Base-by-base conservation (phyloP, 306 rosid genomes). In the Cyamopsis tetragonoloba region DNA sequence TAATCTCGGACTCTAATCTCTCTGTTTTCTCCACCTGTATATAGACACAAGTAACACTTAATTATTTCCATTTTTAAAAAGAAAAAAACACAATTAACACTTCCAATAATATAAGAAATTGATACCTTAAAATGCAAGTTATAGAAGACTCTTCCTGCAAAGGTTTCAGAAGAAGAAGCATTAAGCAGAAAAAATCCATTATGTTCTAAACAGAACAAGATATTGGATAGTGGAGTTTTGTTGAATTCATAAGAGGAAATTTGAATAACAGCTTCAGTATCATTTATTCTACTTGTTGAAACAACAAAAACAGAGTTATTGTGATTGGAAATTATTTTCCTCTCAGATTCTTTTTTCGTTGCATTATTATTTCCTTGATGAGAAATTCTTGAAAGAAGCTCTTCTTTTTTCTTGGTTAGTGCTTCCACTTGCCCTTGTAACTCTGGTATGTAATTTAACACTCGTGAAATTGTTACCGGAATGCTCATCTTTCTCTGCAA, bases 401-500 rank as follows among this genome's bases (percentile, higher is more conserved):
- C 89, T 41, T 79, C 87, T 71, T 80, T 83, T 42, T 81, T 87
- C 64, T 27, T 57, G 3, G n/a, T 54, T 19, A 87, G 66, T 14
- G 39, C 82, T 61, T 83, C 77, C 53, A 87, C 83, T 50, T 85
- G 82, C 37, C 76, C 57, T 48, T 83, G 83, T 9, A 89, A 74
- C 74, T 85, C 86, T 1, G 91, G 95, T 53, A 89, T 79, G 77
- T 84, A 87, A 6, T 76, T 81, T 20, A 87, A 31, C 0, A 75
- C 91, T 2, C 68, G 53, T 2, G 87, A 70, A 71, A 87, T 73
- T 64, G 89, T 85, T 4, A 73, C 72, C 0, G 91, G 96, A 51
- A 80, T 80, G 74, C 91, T 90, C 46, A 87, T 41, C 20, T 75
- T 85, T 70, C 79, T 85, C 96, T 85, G 84, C 56, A 70, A 35